Evolutionary conservation across 108 stramenopile genomes (phyloP).

Genomic region (Nitzschia sp.): DNA sequence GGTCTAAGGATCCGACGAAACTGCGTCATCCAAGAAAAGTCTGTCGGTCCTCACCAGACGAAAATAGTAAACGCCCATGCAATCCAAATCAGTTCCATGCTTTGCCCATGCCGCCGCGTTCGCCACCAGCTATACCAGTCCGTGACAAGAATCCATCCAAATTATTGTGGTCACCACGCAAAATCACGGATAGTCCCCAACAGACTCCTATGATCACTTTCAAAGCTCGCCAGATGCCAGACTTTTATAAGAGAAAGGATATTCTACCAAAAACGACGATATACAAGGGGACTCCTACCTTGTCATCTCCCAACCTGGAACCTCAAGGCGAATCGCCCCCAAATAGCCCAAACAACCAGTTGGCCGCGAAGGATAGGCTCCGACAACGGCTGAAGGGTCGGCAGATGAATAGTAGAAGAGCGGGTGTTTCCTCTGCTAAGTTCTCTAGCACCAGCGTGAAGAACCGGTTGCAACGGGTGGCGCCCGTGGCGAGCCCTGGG

Average conservation of each 20-base stretch:
- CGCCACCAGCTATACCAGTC: too few relatives aligned
- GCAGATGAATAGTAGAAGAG: too few relatives aligned
- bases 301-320: not conserved
- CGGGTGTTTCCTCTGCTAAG: too few relatives aligned
- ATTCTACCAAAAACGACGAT: not conserved
- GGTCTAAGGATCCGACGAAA: slow-evolving; percentile 10
- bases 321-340: not conserved
- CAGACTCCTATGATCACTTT: too few relatives aligned
- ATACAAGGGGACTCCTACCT: not conserved
- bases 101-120: too few relatives aligned
- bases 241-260: not conserved
- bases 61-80: too few relatives aligned
- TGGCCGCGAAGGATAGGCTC: not conserved
- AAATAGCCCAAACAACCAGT: not conserved
- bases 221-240: not conserved
- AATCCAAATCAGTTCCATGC: too few relatives aligned
- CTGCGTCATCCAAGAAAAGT: slow-evolving; percentile 14
- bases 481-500: not conserved
- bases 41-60: too few relatives aligned
- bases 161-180: too few relatives aligned
- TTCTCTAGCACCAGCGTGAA: not conserved
- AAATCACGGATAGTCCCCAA: too few relatives aligned
- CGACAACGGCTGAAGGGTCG: slow-evolving; percentile 1
- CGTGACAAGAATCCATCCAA: too few relatives aligned
- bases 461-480: not conserved